A percentile compares a stretch with the other conserved stretches of the same genome.
phyloP scores from a whole-genome alignment of 768 basidiomycete genomes.

The Amanita molliuscula region DNA sequence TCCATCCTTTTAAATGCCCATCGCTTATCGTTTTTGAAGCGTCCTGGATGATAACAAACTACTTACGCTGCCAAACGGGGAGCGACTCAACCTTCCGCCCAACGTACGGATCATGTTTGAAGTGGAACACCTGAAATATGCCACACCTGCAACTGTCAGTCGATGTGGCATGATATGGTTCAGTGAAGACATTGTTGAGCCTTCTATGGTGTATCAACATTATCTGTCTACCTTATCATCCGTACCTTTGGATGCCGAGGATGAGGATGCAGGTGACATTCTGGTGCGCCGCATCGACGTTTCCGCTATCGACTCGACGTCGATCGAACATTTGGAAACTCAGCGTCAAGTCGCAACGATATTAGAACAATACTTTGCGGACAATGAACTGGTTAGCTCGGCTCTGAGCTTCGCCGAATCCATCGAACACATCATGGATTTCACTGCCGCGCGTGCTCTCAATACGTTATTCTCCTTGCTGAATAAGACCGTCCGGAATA shows the following conservation, averaged over 20 bases:
- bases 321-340: slow-evolving; percentile 55
- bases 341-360: slow-evolving; percentile 70
- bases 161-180: slow-evolving; percentile 99
- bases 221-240: slow-evolving; percentile 73
- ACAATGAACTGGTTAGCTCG: slow-evolving; percentile 70
- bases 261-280: slow-evolving; percentile 63
- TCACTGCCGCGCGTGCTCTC: slow-evolving; percentile 83
- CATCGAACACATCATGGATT: slow-evolving; percentile 99
- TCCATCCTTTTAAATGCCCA: background rate
- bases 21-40: slow-evolving; percentile 32
- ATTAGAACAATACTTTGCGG: slow-evolving; percentile 73
- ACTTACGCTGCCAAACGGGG: slow-evolving; percentile 93
- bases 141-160: slow-evolving; percentile 96
- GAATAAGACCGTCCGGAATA: slow-evolving; percentile 90
- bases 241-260: slow-evolving; percentile 77
- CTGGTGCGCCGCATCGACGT: slow-evolving; percentile 50
- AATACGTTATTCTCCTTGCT: slow-evolving; percentile 94
- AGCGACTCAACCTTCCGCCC: slow-evolving; percentile 90
- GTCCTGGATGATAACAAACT: slow-evolving; percentile 98
- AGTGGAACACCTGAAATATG: slow-evolving; percentile 94
- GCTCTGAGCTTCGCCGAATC: slow-evolving; percentile 73
- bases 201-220: slow-evolving; percentile 84
- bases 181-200: slow-evolving; percentile 90
- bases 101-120: slow-evolving; percentile 99
- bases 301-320: slow-evolving; percentile 33